Percentiles rank a stretch among this genome's conserved stretches.
phyloP scores from a whole-genome alignment of 2,329 filamentous ascomycete genomes.

The Fusarium sarcochroum region DNA sequence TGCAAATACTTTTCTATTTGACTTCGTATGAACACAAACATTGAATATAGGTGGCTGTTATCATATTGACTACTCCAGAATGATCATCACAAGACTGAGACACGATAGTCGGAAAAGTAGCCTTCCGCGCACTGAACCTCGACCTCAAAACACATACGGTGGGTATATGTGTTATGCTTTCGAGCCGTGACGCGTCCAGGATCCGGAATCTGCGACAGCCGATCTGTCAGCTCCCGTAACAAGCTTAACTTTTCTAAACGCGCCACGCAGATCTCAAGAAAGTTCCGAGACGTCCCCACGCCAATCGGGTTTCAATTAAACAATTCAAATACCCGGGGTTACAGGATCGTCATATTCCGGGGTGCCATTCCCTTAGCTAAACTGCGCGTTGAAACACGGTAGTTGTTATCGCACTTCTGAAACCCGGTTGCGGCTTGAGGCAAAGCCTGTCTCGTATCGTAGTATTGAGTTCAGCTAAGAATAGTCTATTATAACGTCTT shows the following conservation, averaged over 20 bases:
- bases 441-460: conserved; percentile 17
- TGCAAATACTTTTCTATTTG: too few relatives aligned
- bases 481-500: conserved; percentile 35
- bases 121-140: conserved; percentile 15
- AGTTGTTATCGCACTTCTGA: conserved; percentile 7
- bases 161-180: conserved; percentile 2
- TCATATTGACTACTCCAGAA: neutral
- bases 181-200: neutral
- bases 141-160: conserved; percentile 14
- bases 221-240: neutral
- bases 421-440: conserved; percentile 17
- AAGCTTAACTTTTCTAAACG: neutral
- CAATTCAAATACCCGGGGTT: neutral
- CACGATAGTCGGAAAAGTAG: neutral
- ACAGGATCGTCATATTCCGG: neutral
- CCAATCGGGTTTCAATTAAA: neutral
- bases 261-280: neutral
- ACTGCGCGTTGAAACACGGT: conserved; percentile 13
- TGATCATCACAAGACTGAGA: conserved; percentile 9
- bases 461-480: conserved; percentile 22
- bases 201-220: neutral
- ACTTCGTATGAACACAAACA: too few relatives aligned
- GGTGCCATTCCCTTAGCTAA: neutral
- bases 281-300: neutral
- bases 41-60: too few relatives aligned